Base-by-base conservation (phyloP, 768 basidiomycete genomes). In the Epithele typhae region DNA sequence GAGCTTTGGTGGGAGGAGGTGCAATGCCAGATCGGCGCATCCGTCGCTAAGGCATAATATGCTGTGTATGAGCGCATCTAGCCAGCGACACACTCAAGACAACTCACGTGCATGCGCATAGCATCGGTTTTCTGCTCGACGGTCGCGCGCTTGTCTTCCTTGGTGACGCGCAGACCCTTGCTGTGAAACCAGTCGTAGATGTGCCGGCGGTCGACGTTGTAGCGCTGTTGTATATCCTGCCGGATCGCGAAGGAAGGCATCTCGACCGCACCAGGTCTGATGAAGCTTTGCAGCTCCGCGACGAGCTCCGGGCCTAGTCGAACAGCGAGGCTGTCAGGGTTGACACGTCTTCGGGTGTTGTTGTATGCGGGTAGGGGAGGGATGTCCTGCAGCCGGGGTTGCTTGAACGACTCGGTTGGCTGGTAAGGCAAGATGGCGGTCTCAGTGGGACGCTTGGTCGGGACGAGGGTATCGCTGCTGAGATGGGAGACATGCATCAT, bases 181-280 rank as follows among this genome's bases (percentile, higher is more conserved):
- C 72, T 74, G 63, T 87, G 85, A 64, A 84, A 87, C 62, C 87
- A 87, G 64, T 87, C 85, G 59, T 87, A 87, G 52, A 87, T 79
- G 55, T 85, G 84, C 54, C 85, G 68, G 53, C 85, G 71, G 60
- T 87, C 84, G 48, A 85, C 81, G 49, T 69, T 71, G 61, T 84
- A 84, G 37, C 81, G 76, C 58, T 80, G 75, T 64, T 87, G 85
- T 25, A 87, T 77, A 49, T 79, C 81, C 52, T 81, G 82, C 46
- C 85, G 75, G 43, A 81, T 69, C 7, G 78, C 72, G 56, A 87
- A 89, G 9, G 79, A 76, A 6, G 86, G 86, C 86, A 89, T 89
- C 59, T 86, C 84, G 22, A 61, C 67, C 35, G 78, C 80, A 34
- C 86, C 86, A 9, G 83, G 80, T 40, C 72, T 63, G 36, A 89